Evolutionary conservation across 2,329 filamentous ascomycete species (phyloP), one percentile per base, ranked within the genome.

Genomic region (Drechslera avenae): DNA sequence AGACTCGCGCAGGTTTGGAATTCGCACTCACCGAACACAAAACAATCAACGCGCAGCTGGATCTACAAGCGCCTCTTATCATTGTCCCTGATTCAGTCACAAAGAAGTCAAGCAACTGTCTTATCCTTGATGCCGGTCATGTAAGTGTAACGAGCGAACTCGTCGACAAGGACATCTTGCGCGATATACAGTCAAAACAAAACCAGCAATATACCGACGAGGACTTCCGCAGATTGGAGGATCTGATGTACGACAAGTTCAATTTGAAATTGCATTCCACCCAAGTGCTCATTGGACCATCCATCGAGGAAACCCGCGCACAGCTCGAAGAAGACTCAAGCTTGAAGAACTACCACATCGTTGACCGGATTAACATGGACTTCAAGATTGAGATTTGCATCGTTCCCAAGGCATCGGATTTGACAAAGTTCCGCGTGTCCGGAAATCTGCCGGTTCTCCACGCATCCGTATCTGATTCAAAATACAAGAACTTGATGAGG

Each of bases 1-100:
- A 99, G 76, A 99, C 95, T 4, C 85, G 95, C 70, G 93, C 94
- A 41, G 93, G 94, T 19, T 83, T 99, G 28, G 92, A 99, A 73
- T 99, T 97, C 74, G 95, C 94, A 0, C 79, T 99, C 3, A 89
- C 97, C 66, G 95, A 99, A 70, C 94, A 99, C 80, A 97, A 96
- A 79, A 97, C 94, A 2, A 88, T 99, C 70, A 96, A 99, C 65
- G 93, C 93, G 12, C 91, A 97, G 63, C 81, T 99, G 35, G 94
- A 99, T 72, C 84, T 99, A 10, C 92, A 97, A 69, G 94, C 94
- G 0, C 94, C 94, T 30, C 83, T 99, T 1, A 95, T 99, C 60
- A 97, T 99, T 57, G 85, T 99, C 8, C 94, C 94, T 0, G 91
- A 97, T 68, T 96, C 89, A 66, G 94, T 99, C 50, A 93, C 88